phyloP scores from a whole-genome alignment of 768 basidiomycete genomes.

The Hirschioporus abietinus region DNA sequence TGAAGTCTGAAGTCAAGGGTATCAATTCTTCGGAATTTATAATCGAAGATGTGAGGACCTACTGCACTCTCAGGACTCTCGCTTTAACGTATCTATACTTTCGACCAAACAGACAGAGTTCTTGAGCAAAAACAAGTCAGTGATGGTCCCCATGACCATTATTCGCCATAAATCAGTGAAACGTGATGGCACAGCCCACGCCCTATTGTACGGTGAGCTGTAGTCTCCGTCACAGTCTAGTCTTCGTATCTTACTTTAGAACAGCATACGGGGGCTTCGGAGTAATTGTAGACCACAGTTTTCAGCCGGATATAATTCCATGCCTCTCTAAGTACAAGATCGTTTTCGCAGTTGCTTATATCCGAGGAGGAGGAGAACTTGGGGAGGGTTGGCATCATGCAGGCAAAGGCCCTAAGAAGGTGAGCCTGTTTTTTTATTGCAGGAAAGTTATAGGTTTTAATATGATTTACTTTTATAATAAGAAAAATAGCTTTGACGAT shows the following conservation, averaged over 20 bases:
- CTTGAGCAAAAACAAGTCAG: neutral
- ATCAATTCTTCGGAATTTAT: neutral
- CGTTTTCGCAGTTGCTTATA: neutral
- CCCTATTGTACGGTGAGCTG: neutral
- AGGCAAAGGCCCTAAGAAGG: neutral
- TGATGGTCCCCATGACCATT: neutral
- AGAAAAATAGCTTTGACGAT: neutral
- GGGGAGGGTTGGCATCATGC: neutral
- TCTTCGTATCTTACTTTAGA: neutral
- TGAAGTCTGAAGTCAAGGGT: neutral
- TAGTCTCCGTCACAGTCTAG: neutral
- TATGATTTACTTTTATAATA: neutral
- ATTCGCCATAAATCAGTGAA: neutral
- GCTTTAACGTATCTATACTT: neutral
- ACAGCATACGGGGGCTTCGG: neutral
- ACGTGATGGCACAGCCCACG: neutral
- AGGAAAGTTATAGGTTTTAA: neutral
- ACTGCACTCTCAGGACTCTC: neutral
- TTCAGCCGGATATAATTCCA: neutral
- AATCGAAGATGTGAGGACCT: neutral
- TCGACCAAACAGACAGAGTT: neutral
- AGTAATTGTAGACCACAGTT: neutral
- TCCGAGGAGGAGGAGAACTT: neutral
- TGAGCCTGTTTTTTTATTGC: neutral
- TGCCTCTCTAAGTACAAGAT: neutral